Conservation (phyloP, 2,329 filamentous ascomycete genomes). For the Zymoseptoria tritici region DNA sequence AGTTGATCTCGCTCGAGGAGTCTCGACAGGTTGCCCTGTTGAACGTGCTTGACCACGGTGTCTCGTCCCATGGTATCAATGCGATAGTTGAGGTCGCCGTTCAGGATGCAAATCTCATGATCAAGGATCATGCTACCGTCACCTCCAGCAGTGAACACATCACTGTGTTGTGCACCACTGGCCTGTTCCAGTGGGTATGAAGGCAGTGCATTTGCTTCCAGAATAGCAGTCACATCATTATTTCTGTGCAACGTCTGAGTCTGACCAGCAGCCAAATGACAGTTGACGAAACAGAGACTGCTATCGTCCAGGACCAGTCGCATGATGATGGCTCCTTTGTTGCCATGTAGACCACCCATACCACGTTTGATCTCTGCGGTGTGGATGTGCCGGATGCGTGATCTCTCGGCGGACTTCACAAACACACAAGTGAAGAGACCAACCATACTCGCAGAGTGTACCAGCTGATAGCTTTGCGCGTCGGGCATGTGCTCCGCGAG, state of each 20-base stretch:
- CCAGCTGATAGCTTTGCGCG: slow-evolving; percentile 70
- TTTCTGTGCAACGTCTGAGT: slow-evolving; percentile 84
- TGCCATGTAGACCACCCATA: slow-evolving; percentile 90
- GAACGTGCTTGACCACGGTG: slow-evolving; percentile 78
- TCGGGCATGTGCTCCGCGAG: slow-evolving; percentile 76
- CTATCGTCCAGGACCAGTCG: slow-evolving; percentile 93
- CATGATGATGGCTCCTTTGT: slow-evolving; percentile 88
- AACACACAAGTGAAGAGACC: slow-evolving; percentile 95
- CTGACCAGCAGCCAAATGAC: slow-evolving; percentile 91
- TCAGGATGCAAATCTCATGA: slow-evolving; percentile 93
- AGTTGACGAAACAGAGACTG: slow-evolving; percentile 93
- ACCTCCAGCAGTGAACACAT: slow-evolving; percentile 82
- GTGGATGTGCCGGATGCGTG: slow-evolving; percentile 68
- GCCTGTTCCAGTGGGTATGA: slow-evolving; percentile 44
- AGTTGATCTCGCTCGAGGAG: slow-evolving; percentile 91
- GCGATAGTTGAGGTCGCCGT: slow-evolving; percentile 95
- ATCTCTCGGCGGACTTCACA: slow-evolving; percentile 70
- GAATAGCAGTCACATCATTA: slow-evolving; percentile 82
- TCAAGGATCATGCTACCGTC: slow-evolving; percentile 93
- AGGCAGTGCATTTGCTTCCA: slow-evolving; percentile 72
- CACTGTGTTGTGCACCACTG: slow-evolving; percentile 51
- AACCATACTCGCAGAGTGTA: slow-evolving; percentile 85
- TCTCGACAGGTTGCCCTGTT: slow-evolving; percentile 71
- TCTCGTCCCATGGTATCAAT: slow-evolving; percentile 96
- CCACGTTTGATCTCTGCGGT: slow-evolving; percentile 87